A percentile compares a stretch with the other conserved stretches of the same genome.
These are phyloP conservation scores for Annulohypoxylon stygium DNA, from an alignment of 495 filamentous ascomycete genomes.

Conservation along the genomic window DNA sequence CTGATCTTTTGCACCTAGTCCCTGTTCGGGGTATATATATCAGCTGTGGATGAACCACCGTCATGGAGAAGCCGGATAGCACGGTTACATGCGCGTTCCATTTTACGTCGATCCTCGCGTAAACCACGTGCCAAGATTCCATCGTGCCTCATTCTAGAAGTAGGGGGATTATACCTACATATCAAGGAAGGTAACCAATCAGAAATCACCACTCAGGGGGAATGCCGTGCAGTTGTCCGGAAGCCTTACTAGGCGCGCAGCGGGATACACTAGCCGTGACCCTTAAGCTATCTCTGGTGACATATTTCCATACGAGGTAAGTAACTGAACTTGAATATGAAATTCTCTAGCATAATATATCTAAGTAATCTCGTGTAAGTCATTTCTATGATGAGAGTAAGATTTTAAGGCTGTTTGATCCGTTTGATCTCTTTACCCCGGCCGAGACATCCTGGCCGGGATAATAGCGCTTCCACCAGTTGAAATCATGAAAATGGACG, in stretches of 20 bases:
- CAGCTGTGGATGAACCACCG: too few relatives aligned
- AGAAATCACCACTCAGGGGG: background rate
- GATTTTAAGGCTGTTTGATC: background rate
- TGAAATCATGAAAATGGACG: too few relatives aligned
- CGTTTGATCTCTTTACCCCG: background rate
- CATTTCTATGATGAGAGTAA: background rate
- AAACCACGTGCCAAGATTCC: constrained; percentile 11
- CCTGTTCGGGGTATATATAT: background rate
- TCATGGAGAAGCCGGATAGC: background rate
- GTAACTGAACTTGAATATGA: background rate
- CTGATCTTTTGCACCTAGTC: constrained; percentile 2
- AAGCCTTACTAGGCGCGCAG: background rate
- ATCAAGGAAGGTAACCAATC: background rate
- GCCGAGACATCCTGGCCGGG: background rate
- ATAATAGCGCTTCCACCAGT: background rate
- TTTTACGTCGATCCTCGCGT: constrained; percentile 1
- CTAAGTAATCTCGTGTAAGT: background rate
- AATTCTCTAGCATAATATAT: background rate
- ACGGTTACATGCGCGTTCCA: constrained; percentile 2
- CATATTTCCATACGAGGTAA: background rate
- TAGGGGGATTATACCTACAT: background rate
- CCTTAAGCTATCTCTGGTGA: background rate
- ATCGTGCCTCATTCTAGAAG: background rate
- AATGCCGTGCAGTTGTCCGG: background rate
- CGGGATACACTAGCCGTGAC: background rate